phyloP scores from a whole-genome alignment of 2,329 filamentous ascomycete genomes.

The Colletotrichum noveboracense region DNA sequence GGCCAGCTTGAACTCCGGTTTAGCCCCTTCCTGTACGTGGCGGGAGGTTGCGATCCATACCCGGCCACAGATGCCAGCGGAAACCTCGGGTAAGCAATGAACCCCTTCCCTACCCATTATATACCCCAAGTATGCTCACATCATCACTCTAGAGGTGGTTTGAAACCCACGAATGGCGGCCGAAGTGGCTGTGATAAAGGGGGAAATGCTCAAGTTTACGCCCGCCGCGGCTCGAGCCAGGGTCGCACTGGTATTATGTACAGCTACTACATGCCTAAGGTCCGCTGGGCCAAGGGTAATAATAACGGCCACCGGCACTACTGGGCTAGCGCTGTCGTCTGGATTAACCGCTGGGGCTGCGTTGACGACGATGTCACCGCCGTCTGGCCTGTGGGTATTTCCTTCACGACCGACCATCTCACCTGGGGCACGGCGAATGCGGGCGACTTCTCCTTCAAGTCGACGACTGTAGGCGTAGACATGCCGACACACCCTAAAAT shows the following conservation, averaged over 20 bases:
- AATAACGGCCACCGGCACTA: background rate
- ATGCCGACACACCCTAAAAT: background rate
- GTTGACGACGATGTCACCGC: background rate
- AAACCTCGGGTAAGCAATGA: background rate
- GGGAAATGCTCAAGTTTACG: background rate
- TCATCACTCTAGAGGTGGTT: background rate
- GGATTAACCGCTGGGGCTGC: background rate
- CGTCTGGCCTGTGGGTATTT: background rate
- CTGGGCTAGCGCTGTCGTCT: background rate
- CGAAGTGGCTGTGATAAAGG: background rate
- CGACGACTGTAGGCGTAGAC: background rate
- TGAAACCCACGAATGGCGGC: background rate
- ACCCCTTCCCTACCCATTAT: accelerated
- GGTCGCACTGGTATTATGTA: background rate
- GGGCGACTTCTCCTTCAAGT: background rate
- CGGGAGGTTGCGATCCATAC: background rate
- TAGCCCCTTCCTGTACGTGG: background rate
- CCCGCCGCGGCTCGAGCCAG: background rate
- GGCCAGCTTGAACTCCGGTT: background rate
- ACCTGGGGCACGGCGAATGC: background rate
- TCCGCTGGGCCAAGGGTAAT: background rate
- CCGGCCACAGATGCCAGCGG: background rate
- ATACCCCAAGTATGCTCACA: background rate
- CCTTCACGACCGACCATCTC: background rate
- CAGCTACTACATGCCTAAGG: background rate